These are phyloP conservation scores for Hirsutella rhossiliensis DNA, from an alignment of 2,329 filamentous ascomycete genomes.

Conservation along the genomic window DNA sequence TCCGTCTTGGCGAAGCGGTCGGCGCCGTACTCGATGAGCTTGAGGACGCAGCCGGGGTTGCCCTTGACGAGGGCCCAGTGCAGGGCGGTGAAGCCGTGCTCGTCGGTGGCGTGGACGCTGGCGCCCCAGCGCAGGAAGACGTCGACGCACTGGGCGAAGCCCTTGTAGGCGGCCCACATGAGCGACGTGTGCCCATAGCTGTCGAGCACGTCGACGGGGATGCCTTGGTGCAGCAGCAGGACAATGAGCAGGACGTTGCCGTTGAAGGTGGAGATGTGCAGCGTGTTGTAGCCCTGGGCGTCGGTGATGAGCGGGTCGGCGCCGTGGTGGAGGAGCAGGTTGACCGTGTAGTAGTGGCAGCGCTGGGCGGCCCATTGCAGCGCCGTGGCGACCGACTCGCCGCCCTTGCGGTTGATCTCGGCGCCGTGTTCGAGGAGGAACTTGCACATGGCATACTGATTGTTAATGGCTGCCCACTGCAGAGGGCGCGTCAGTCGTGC, in stretches of 20 bases:
- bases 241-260: constrained; percentile 86
- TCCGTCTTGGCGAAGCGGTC: constrained; percentile 85
- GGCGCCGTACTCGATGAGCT: constrained; percentile 88
- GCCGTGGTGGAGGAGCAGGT: constrained; percentile 80
- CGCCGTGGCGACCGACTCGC: constrained; percentile 86
- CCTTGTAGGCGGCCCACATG: constrained; percentile 99
- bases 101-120: constrained; percentile 79
- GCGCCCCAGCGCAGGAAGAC: constrained; percentile 90
- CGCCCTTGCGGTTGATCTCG: constrained; percentile 89
- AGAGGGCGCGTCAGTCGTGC: neutral
- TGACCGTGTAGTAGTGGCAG: constrained; percentile 93
- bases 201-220: constrained; percentile 85
- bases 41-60: constrained; percentile 77
- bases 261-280: constrained; percentile 94
- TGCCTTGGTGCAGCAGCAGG: constrained; percentile 85
- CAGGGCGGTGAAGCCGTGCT: constrained; percentile 85
- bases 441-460: constrained; percentile 94
- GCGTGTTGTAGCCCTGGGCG: constrained; percentile 92
- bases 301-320: constrained; percentile 89
- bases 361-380: constrained; percentile 95
- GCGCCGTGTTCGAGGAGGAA: constrained; percentile 78
- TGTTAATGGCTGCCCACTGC: constrained; percentile 98
- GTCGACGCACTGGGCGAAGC: constrained; percentile 84
- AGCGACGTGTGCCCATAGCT: constrained; percentile 83
- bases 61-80: constrained; percentile 97